A percentile compares a stretch with the other conserved stretches of the same genome.
Evolutionary conservation across 202 grass and related monocot species (phyloP).

Genomic region (Zizania palustris): DNA sequence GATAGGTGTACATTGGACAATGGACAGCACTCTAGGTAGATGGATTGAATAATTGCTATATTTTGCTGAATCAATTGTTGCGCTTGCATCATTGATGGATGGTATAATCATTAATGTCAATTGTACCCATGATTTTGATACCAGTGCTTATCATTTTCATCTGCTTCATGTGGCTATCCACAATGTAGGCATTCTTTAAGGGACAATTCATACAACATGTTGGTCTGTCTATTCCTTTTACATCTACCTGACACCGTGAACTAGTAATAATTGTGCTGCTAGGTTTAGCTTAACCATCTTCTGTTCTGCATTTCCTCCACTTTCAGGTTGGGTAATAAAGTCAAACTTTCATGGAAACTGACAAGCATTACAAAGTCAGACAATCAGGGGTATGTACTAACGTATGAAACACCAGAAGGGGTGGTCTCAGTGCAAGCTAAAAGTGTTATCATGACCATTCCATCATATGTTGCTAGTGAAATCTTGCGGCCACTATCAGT

Average conservation of each 20-base stretch:
- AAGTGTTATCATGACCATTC: constrained; percentile 87
- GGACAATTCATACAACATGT: constrained; percentile 17
- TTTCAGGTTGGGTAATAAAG: constrained; percentile 81
- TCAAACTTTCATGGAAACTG: constrained; percentile 93
- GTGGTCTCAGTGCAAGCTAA: constrained; percentile 63
- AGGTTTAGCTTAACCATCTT: constrained; percentile 10
- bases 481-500: constrained; percentile 92
- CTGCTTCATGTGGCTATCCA: not conserved
- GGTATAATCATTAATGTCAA: too few species aligned
- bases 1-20: constrained; percentile 3
- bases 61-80: constrained; percentile 5
- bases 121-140: not conserved
- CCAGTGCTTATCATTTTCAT: constrained; percentile 1
- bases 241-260: not conserved
- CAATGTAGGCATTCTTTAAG: not conserved
- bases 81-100: too few species aligned
- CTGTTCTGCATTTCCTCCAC: constrained; percentile 24
- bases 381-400: constrained; percentile 64
- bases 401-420: constrained; percentile 87
- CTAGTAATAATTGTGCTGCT: not conserved
- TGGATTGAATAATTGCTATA: not conserved
- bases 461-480: constrained; percentile 81
- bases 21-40: not conserved
- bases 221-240: not conserved
- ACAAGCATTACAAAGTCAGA: constrained; percentile 76